phyloP scores from a whole-genome alignment of 2,329 filamentous ascomycete species.

The Rhynchosporium agropyri region DNA sequence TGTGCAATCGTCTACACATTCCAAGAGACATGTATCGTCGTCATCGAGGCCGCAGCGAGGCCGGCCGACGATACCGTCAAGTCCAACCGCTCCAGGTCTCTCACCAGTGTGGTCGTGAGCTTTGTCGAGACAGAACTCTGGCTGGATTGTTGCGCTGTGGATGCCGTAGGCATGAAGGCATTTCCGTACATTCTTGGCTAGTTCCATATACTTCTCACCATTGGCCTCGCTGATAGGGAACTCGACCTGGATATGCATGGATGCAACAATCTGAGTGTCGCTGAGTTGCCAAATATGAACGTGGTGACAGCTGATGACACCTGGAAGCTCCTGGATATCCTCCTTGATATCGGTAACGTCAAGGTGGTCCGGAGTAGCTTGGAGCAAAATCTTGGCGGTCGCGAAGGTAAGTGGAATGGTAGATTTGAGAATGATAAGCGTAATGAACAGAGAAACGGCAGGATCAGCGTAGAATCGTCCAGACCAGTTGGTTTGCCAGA shows the following conservation, averaged over 20 bases:
- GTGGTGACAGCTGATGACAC: conserved; percentile 90
- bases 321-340: conserved; percentile 83
- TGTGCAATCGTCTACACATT: conserved; percentile 43
- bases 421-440: conserved; percentile 72
- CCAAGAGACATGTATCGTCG: conserved; percentile 40
- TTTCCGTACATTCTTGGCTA: conserved; percentile 78
- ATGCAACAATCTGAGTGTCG: conserved; percentile 91
- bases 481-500: conserved; percentile 84
- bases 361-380: conserved; percentile 89
- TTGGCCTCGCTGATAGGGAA: conserved; percentile 86
- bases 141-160: conserved; percentile 96
- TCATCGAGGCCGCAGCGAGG: conserved; percentile 36
- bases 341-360: conserved; percentile 87
- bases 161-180: conserved; percentile 96
- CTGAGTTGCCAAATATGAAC: conserved; percentile 97
- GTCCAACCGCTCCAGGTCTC: conserved; percentile 26
- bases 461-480: conserved; percentile 90
- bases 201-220: conserved; percentile 82
- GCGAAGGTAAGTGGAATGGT: conserved; percentile 79
- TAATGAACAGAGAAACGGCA: conserved; percentile 90
- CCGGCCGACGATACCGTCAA: conserved; percentile 38
- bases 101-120: conserved; percentile 37
- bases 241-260: conserved; percentile 87
- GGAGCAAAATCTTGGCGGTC: conserved; percentile 84
- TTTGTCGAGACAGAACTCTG: conserved; percentile 72